These are phyloP conservation scores for Gnetum montanum DNA, from an alignment of 75 land plant species.

Conservation along the genomic window DNA sequence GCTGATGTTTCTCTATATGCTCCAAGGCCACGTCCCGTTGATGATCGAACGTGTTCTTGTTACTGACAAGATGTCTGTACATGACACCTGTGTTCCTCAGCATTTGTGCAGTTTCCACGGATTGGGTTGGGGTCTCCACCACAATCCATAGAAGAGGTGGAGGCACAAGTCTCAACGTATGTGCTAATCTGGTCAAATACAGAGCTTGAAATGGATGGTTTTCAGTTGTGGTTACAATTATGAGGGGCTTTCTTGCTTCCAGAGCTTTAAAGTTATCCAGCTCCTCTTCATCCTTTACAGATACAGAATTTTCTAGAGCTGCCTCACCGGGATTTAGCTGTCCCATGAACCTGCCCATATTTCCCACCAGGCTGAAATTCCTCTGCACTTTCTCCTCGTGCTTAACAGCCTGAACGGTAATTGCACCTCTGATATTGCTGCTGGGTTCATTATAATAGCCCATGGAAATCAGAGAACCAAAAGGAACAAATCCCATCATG, in stretches of 20 bases:
- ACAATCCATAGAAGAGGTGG: conserved; percentile 88
- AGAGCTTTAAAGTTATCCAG: not conserved
- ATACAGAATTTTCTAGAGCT: too few species aligned
- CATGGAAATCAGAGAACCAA: conserved; percentile 9
- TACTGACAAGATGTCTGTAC: conserved; percentile 80
- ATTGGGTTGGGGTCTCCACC: conserved; percentile 51
- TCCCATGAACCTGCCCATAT: conserved; percentile 7
- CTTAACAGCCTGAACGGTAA: conserved; percentile 7
- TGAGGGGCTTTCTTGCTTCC: conserved; percentile 36
- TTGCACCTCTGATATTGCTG: not conserved
- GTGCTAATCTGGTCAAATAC: conserved; percentile 54
- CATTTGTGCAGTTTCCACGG: conserved; percentile 53
- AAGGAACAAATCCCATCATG: conserved; percentile 53
- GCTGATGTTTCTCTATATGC: conserved; percentile 72
- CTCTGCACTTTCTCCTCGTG: conserved; percentile 3
- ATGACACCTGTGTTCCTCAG: conserved; percentile 69
- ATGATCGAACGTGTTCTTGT: conserved; percentile 62
- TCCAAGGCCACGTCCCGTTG: conserved; percentile 73
- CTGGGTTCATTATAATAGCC: too few species aligned
- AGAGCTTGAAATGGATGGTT: conserved; percentile 37
- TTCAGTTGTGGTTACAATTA: conserved; percentile 81
- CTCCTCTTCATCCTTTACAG: not conserved
- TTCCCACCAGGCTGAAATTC: conserved; percentile 11
- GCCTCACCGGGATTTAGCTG: conserved; percentile 5
- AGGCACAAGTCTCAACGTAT: conserved; percentile 57